Conservation (phyloP, 192 early-diverging fungal genomes). For the Entomortierella parvispora region DNA sequence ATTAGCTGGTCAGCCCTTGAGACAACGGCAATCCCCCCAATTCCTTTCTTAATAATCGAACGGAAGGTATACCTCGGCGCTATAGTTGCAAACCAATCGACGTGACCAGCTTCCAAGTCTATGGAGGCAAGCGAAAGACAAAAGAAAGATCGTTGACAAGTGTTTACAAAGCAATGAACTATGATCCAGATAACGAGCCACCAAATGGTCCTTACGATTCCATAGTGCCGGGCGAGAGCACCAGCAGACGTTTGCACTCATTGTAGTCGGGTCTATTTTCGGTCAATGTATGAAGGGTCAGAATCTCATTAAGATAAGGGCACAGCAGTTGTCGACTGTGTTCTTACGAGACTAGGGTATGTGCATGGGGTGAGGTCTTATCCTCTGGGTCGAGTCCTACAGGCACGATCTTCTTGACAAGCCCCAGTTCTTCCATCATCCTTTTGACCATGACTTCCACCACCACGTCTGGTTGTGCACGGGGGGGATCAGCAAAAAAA, state of each 20-base stretch:
- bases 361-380: slow-evolving; percentile 19
- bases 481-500: not conserved
- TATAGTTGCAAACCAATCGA: slow-evolving; percentile 20
- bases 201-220: slow-evolving; percentile 14
- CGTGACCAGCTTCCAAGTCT: slow-evolving; percentile 40
- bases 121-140: not conserved
- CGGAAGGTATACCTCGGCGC: slow-evolving; percentile 10
- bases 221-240: slow-evolving; percentile 20
- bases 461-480: not conserved
- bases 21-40: no score
- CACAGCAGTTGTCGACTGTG: no score
- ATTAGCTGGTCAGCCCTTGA: not conserved
- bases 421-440: slow-evolving; percentile 20
- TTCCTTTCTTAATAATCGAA: slow-evolving; percentile 3
- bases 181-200: not conserved
- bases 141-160: not conserved
- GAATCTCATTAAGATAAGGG: no score
- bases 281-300: no score
- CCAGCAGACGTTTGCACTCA: slow-evolving; percentile 21
- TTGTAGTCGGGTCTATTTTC: slow-evolving; percentile 17
- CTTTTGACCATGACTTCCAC: slow-evolving; percentile 7
- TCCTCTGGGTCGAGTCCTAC: slow-evolving; percentile 13
- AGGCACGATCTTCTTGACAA: slow-evolving; percentile 16
- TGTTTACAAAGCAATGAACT: not conserved
- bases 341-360: slow-evolving; percentile 30